Base-by-base conservation (phyloP, 2,329 filamentous ascomycete species). In the Sporothrix schenckii region DNA sequence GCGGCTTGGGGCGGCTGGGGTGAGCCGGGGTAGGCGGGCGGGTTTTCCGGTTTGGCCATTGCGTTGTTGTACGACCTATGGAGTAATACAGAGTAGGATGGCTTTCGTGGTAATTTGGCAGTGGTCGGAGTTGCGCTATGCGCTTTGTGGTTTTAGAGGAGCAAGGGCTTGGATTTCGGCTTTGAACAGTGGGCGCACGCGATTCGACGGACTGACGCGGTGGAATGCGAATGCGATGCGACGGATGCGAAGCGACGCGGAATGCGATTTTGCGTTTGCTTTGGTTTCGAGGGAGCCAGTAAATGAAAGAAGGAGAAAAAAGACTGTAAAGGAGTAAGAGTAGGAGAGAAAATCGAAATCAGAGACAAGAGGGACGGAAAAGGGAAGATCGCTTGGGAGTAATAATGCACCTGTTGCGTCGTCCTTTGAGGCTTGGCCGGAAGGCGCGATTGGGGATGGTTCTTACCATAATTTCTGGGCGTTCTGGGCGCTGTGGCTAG, bases 11-110 rank as follows among this genome's bases (percentile, higher is more conserved):
- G 76, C 61, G 72, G 68, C 73, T 78, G 79, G 67, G 77, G 77
- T 9, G 63, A 79, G 66, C 81, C 80, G 63, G 80, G 77, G 74
- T 86, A 85, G 0, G 84, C 79, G 34, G 84, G 85, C 68, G 85
- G 85, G 21, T 73, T 69, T 47, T 83, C 78, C 76, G 86, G 84
- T 74, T 79, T 76, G 69, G 82, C 79, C 83, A 85, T 85, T 21
- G 44, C 24, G 54, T 58, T 41, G n/a, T 44, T 50, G 19, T 7
- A 19, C 4, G 9, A 34, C 16, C 16, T 34, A 14, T 50, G 21
- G 39, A 24, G 11, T 27, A 21, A 30, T 30, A 30, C 27, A 30
- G 27, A 30, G 27, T 30, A 30, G 27, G 24, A 24, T 24, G 2
- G 24, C 24, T 2, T 30, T 30, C 4, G 27, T 30, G 27, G 27